Base-by-base conservation (phyloP, 2,329 filamentous ascomycete genomes). In the Blumeria hordei region DNA sequence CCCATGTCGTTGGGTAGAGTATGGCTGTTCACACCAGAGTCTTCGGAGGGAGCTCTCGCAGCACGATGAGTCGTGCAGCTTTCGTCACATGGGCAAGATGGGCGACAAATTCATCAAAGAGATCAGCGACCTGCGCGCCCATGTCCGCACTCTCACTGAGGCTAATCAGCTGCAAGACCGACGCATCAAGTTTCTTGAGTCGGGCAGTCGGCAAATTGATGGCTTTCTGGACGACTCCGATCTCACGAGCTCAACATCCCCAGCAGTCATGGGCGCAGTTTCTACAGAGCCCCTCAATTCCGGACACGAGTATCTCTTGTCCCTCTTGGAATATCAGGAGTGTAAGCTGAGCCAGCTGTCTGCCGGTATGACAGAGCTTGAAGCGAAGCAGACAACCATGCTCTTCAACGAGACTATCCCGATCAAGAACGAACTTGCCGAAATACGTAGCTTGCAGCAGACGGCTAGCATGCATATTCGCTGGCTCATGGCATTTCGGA, bases 361-460 rank as follows among this genome's bases (percentile, higher is more conserved):
- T 53, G 72, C 76, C 55, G 73, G 72, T 44, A 61, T 80, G 39
- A 74, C 72, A 18, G 76, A 79, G 56, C 69, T 78, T 53, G 77
- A 80, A 61, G 74, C 73, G 3, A 72, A 75, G 52, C 76, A 80
- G 62, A 76, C 72, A 35, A 74, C 78, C 65, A 74, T 76, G 70
- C 70, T 78, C 8, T 70, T 80, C 62, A 80, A 78, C 60, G 75
- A 80, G 63, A 74, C 76, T 5, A 71, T 78, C 61, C 76, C 74
- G 7, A 73, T 81, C 57, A 76, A 77, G 56, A 76, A 81, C 57
- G 75, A 80, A 64, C 71, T 81, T n/a, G 72, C 73, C 3, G 77
- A 81, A 63, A 56, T 67, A 16, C 58, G 64, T 39, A 66, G 62
- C 43, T 62, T 60, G 21, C 63, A 65, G 55, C 63, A 65, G 28